Evolutionary conservation across 176 grass and related monocot genomes (phyloP), one percentile per base, ranked within the genome.

Genomic region (Ampelocalamus luodianensis): DNA sequence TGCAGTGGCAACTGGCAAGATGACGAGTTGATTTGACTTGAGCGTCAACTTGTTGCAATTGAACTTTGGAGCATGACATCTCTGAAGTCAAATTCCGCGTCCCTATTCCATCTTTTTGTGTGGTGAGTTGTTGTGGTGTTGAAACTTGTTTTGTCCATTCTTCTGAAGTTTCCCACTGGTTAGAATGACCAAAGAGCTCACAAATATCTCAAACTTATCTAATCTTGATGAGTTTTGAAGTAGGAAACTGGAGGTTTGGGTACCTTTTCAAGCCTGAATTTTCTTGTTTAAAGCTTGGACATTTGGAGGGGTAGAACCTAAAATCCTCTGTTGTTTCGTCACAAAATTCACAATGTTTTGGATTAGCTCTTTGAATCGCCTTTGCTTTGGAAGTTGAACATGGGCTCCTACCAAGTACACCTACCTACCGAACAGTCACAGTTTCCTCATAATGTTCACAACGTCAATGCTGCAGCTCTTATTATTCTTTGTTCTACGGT

Each of bases 1-100:
- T 27, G 27, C 53, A 61, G 51, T 36, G 50, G 40, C 39, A 62
- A 61, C 38, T n/a, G 50, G 40, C 39, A 62, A 55, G 56, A 61
- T 9, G 55, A 36, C 24, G 38, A 61, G 54, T 27, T 72, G n/a
- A 54, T 73, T 46, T 73, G 68, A 85, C 60, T 53, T 68, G 10
- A 24, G 55, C n/a, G 32, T 54, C 22, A 80, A 79, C 44, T 29
- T 73, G 85, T 29, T 64, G 8, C n/a, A 44, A n/a, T 78, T 55
- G 34, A 78, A 71, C 45, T 65, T 65, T 22, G 65, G 6, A 78
- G 74, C 74, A 64, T 83, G 72, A 71, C 34, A 78, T 83, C 27
- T 64, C 54, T 83, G 34, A 83, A 71, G 32, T 42, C 23, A 20
- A 39, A 65, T 78, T 34, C 68, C 5, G 44, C 7, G 32, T 48